Base-by-base conservation (phyloP, 2,329 filamentous ascomycete species). In the Rutstroemia sp. region DNA sequence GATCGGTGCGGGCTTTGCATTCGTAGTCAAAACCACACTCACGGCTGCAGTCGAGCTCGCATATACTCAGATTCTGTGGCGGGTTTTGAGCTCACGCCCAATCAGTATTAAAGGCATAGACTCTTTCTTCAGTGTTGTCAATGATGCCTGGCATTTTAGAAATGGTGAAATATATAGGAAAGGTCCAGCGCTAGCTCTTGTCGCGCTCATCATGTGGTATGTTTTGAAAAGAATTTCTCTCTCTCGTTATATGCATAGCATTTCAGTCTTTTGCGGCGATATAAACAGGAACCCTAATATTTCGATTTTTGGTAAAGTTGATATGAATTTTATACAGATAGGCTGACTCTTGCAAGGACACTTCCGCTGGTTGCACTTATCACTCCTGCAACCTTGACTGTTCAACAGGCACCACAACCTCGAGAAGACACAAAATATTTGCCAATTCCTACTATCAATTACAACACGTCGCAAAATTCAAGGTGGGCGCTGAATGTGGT, bases 61-160 rank as follows among this genome's bases (percentile, higher is more conserved):
- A 37, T 49, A 49, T 21, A 49, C 47, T 37, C 47, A 49, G 37
- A 37, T 49, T 6, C 27, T 49, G 19, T 49, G 47, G 47, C 47
- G 37, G 17, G 37, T 37, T 37, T 49, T 49, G 27, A 37, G 27
- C n/a, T 49, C 16, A 25, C 12, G 27, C 9, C 47, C 25, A 5
- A 37, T 49, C 19, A 49, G 47, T 49, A 19, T 49, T 10, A 21
- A 49, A 37, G 27, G 27, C 10, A 25, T 49, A 14, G 47, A 49
- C 37, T 49, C 47, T 16, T 17, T 49, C 5, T 49, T 49, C 34
- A 17, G 47, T 17, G 25, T 21, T 38, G 27, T 37, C 14, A 30
- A 30, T 21, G 37, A 37, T 37, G 47, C 47, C 47, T 49, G 47
- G 47, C 17, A 38, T 30, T 49, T 49, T 37, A 49, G 17, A 17